These are phyloP conservation scores for Vitis labrusca DNA, from an alignment of 164 flowering plant species.

Conservation along the genomic window DNA sequence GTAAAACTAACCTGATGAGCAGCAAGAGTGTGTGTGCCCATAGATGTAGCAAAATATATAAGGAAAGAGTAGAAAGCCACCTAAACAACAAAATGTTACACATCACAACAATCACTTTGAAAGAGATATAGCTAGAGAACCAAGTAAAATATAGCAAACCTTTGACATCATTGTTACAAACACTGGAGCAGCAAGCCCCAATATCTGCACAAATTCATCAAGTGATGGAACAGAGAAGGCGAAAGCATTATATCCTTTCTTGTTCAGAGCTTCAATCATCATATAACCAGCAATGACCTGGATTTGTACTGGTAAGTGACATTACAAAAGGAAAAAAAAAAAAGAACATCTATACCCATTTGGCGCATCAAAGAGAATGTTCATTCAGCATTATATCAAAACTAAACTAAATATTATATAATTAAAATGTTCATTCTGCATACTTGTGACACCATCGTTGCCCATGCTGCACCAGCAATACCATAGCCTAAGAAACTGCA, in stretches of 20 bases:
- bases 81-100: conserved; percentile 24
- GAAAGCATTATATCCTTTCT: conserved; percentile 76
- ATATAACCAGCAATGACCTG: conserved; percentile 86
- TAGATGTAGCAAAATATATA: conserved; percentile 77
- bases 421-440: conserved; percentile 10
- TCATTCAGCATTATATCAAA: too few relatives aligned
- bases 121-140: neutral
- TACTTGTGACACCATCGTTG: conserved; percentile 95
- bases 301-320: conserved; percentile 17
- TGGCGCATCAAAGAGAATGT: too few relatives aligned
- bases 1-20: conserved; percentile 75
- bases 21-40: conserved; percentile 67
- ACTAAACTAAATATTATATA: too few relatives aligned
- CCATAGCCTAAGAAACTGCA: conserved; percentile 83
- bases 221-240: conserved; percentile 66
- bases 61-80: conserved; percentile 79
- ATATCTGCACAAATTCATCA: conserved; percentile 59
- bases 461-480: conserved; percentile 99
- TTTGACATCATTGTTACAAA: conserved; percentile 86
- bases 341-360: too few relatives aligned
- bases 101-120: too few relatives aligned
- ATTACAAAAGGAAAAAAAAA: too few relatives aligned
- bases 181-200: conserved; percentile 88
- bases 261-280: conserved; percentile 80
- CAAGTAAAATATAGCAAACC: conserved; percentile 29